Percentiles rank a stretch among this genome's conserved stretches.
These are phyloP conservation scores for Claviceps cyperi DNA, from an alignment of 2,329 filamentous ascomycete genomes.

Conservation along the genomic window DNA sequence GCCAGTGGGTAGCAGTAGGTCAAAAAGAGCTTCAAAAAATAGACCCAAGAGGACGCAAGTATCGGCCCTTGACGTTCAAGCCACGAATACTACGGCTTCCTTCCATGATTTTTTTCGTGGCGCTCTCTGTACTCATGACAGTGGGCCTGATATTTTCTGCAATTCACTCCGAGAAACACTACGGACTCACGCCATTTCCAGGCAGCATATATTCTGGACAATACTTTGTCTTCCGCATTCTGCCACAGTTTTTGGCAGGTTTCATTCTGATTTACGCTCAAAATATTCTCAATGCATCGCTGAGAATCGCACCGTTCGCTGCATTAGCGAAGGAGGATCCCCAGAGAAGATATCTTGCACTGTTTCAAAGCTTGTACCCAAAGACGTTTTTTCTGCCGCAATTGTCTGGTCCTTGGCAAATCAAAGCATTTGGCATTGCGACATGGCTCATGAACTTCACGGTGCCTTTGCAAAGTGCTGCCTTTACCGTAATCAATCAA, in stretches of 20 bases:
- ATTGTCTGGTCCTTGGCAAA: constrained; percentile 45
- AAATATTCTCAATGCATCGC: constrained; percentile 57
- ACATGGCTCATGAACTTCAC: constrained; percentile 71
- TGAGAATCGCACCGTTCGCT: constrained; percentile 63
- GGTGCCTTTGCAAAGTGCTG: constrained; percentile 64
- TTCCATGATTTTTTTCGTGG: constrained; percentile 45
- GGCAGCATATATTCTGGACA: constrained; percentile 51
- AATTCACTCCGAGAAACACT: constrained; percentile 46
- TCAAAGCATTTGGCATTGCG: constrained; percentile 50
- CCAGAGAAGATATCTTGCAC: constrained; percentile 43
- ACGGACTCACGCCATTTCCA: constrained; percentile 54
- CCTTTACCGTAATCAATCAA: constrained; percentile 52
- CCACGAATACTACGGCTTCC: constrained; percentile 56
- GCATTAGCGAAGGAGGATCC: constrained; percentile 55
- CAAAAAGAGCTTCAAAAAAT: constrained; percentile 20
- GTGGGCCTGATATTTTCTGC: constrained; percentile 59
- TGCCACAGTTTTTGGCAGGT: constrained; percentile 65
- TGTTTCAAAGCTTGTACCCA: constrained; percentile 57
- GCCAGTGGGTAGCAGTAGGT: constrained; percentile 20
- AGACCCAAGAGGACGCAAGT: constrained; percentile 22
- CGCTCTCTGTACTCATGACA: constrained; percentile 55
- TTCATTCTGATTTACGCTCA: constrained; percentile 64
- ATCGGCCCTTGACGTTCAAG: constrained; percentile 49
- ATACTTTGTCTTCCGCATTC: constrained; percentile 77
- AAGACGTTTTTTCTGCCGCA: constrained; percentile 50